phyloP scores from a whole-genome alignment of 2,329 filamentous ascomycete genomes.

The Niveomyces coronatus region DNA sequence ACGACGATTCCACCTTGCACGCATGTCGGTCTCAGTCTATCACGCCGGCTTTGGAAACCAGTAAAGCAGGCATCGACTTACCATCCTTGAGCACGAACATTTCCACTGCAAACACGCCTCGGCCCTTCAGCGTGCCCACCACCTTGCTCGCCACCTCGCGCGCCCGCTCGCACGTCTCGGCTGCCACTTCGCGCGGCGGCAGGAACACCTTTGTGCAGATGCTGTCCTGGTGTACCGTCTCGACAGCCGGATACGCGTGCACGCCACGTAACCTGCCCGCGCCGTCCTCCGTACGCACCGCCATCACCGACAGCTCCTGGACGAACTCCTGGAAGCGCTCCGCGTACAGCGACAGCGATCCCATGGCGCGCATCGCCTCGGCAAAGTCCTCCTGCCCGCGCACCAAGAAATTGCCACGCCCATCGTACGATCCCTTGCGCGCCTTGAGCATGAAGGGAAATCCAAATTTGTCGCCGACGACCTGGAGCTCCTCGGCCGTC shows the following conservation, averaged over 20 bases:
- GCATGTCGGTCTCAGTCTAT: too few species aligned
- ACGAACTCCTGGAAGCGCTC: constrained; percentile 83
- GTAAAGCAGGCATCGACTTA: too few species aligned
- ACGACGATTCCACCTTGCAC: constrained; percentile 51
- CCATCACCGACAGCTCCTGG: constrained; percentile 88
- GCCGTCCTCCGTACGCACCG: constrained; percentile 73
- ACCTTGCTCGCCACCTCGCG: constrained; percentile 71
- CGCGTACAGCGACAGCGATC: constrained; percentile 66
- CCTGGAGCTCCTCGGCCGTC: constrained; percentile 50
- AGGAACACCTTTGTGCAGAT: constrained; percentile 90
- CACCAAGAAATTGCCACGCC: constrained; percentile 57
- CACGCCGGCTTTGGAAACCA: too few species aligned
- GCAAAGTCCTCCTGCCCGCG: constrained; percentile 36
- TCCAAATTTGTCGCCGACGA: constrained; percentile 55
- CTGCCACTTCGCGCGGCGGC: constrained; percentile 63
- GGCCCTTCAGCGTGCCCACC: constrained; percentile 69
- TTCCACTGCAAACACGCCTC: constrained; percentile 93
- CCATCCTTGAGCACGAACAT: constrained; percentile 78
- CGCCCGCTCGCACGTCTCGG: constrained; percentile 51
- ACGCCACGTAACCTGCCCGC: constrained; percentile 36
- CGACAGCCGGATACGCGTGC: constrained; percentile 77
- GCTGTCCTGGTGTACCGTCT: constrained; percentile 90
- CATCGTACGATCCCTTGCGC: constrained; percentile 83
- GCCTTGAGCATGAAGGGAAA: constrained; percentile 91
- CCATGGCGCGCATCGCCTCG: constrained; percentile 59